These are phyloP conservation scores for Amylocarpus encephaloides DNA, from an alignment of 2,329 filamentous ascomycete species.

Conservation along the genomic window DNA sequence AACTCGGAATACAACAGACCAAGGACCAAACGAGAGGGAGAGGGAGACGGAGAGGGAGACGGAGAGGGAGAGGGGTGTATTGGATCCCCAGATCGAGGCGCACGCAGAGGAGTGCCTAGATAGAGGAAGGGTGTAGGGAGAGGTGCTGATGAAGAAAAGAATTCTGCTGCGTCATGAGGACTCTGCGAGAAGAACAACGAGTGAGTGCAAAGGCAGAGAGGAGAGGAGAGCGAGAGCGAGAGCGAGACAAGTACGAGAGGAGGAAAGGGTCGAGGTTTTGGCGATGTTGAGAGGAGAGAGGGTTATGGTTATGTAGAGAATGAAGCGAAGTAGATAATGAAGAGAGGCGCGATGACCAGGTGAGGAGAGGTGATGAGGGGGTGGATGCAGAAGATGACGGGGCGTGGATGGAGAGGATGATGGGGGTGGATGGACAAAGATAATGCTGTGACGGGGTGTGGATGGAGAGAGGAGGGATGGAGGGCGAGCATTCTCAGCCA, in stretches of 20 bases:
- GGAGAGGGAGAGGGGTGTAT: not conserved
- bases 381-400: no score
- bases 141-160: not conserved
- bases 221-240: conserved; percentile 15
- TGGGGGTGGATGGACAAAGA: no score
- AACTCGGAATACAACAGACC: conserved; percentile 24
- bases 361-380: no score
- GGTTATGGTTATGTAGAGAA: conserved; percentile 1
- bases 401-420: conserved; percentile 4
- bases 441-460: no score
- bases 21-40: conserved; percentile 13
- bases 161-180: conserved; percentile 15
- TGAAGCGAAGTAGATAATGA: no score
- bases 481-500: not conserved
- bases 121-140: not conserved
- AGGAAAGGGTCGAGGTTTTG: conserved; percentile 9
- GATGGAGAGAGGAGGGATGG: conserved; percentile 1
- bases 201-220: conserved; percentile 19
- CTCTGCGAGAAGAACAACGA: conserved; percentile 16
- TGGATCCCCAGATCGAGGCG: not conserved
- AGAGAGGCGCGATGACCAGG: no score
- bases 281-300: not conserved
- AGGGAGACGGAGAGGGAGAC: not conserved
- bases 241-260: conserved; percentile 7
- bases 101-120: not conserved